These are phyloP conservation scores for Seiridium cupressi DNA, from an alignment of 2,329 filamentous ascomycete species.

Conservation along the genomic window DNA sequence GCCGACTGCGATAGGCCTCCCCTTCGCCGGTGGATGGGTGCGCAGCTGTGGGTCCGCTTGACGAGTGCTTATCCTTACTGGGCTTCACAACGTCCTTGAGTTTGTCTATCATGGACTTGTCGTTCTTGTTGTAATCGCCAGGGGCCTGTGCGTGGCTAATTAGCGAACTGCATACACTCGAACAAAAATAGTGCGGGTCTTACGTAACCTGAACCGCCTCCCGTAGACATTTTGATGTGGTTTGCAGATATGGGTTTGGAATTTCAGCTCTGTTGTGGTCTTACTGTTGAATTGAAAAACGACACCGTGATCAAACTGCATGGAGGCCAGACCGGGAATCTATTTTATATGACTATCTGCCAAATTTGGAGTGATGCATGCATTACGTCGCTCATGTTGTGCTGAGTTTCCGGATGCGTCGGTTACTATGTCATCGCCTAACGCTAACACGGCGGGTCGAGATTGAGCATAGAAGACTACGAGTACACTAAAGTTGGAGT, in stretches of 20 bases:
- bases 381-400: not conserved
- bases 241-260: not conserved
- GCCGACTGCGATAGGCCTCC: not conserved
- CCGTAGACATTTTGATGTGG: not conserved
- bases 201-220: not conserved
- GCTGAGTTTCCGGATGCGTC: not conserved
- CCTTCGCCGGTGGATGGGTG: not conserved
- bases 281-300: too few species aligned
- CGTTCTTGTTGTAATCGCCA: not conserved
- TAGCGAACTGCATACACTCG: not conserved
- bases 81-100: slow-evolving; percentile 1
- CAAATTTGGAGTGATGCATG: not conserved
- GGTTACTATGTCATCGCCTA: too few species aligned
- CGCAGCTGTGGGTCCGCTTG: not conserved
- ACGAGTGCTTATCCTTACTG: not conserved
- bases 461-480: too few species aligned
- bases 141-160: not conserved
- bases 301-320: too few species aligned
- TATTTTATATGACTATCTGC: too few species aligned
- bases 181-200: not conserved
- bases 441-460: too few species aligned
- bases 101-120: not conserved
- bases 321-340: too few species aligned
- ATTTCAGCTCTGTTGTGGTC: too few species aligned
- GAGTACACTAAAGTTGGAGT: too few species aligned